Evolutionary conservation across 129 eudicot genomes (phyloP).

Genomic region (Rutidosis leptorrhynchoides): DNA sequence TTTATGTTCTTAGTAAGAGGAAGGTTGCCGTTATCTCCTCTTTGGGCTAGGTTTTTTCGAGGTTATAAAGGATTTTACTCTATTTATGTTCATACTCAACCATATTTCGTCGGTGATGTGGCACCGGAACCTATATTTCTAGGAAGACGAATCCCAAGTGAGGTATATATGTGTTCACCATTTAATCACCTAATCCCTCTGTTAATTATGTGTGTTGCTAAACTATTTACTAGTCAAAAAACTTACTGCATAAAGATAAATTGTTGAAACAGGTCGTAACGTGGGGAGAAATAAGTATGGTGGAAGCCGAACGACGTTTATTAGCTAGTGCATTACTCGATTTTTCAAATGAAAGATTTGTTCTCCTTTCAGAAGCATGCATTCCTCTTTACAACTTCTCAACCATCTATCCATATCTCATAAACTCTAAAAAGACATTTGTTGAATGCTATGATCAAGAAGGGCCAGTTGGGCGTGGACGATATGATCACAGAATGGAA

Average conservation of each 20-base stretch:
- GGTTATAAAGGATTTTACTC: conserved; percentile 61
- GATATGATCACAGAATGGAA: conserved; percentile 48
- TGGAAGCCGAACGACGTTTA: conserved; percentile 70
- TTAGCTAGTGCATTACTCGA: conserved; percentile 74
- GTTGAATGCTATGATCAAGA: conserved; percentile 53
- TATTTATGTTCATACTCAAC: conserved; percentile 66
- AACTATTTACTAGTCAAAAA: background rate
- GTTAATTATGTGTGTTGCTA: background rate
- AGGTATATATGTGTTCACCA: conserved; percentile 34
- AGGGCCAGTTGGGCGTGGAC: conserved; percentile 64
- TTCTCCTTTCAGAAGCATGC: conserved; percentile 74
- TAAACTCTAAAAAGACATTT: conserved; percentile 45
- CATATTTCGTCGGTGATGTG: conserved; percentile 44
- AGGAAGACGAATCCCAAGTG: conserved; percentile 66
- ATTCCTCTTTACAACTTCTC: conserved; percentile 69
- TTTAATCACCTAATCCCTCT: background rate
- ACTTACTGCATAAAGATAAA: background rate
- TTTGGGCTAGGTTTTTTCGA: conserved; percentile 61
- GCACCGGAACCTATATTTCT: conserved; percentile 51
- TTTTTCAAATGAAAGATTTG: conserved; percentile 54
- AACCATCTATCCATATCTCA: conserved; percentile 48
- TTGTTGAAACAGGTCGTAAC: conserved; percentile 46
- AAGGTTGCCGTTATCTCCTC: conserved; percentile 53
- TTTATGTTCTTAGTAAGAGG: conserved; percentile 63
- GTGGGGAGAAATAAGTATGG: conserved; percentile 75